These are phyloP conservation scores for Plasmodium gonderi DNA, from an alignment of 169 alveolate species.

Conservation along the genomic window DNA sequence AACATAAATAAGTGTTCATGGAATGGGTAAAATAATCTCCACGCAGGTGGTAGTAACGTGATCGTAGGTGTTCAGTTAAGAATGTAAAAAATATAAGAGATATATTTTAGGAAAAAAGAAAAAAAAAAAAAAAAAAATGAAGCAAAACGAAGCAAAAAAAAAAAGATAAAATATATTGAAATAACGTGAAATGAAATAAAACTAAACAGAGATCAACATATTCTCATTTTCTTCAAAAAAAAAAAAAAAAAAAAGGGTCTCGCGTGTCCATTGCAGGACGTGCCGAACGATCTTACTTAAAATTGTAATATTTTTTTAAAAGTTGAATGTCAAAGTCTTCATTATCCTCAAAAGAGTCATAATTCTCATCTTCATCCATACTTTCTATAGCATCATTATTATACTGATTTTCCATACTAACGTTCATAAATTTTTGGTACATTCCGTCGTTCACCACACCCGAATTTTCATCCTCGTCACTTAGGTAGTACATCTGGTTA, in stretches of 20 bases:
- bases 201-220: background rate
- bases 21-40: background rate
- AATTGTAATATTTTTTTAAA: conserved; percentile 55
- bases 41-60: too few species aligned
- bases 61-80: background rate
- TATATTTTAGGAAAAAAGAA: background rate
- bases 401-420: background rate
- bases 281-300: too few species aligned
- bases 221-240: background rate
- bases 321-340: conserved; percentile 75
- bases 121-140: conserved; percentile 1
- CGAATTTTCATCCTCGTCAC: background rate
- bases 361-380: conserved; percentile 22
- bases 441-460: background rate
- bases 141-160: background rate
- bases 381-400: conserved; percentile 7
- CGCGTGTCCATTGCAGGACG: background rate
- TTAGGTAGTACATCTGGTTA: background rate
- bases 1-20: background rate
- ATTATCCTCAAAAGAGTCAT: conserved; percentile 39
- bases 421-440: background rate
- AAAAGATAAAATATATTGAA: background rate
- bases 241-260: background rate
- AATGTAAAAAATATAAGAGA: background rate
- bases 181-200: background rate